Evolutionary conservation across 257 asterid species (phyloP).

Genomic region (Gentiana macrophylla): DNA sequence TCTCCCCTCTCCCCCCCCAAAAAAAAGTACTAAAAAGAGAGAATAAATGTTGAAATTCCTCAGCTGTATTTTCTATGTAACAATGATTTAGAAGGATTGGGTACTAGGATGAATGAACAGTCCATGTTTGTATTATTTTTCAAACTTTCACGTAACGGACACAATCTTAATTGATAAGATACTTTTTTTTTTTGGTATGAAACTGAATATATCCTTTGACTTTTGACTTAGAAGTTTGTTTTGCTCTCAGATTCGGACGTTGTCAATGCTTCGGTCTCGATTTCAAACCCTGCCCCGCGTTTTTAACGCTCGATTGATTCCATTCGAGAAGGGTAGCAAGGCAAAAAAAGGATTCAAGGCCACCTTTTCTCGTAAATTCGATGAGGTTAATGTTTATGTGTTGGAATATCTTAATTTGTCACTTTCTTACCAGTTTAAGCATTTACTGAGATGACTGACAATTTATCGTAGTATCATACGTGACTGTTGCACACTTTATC

Average conservation of each 20-base stretch:
- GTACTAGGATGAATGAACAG: too few species aligned
- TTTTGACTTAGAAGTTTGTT: constrained; percentile 5
- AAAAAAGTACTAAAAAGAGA: too few species aligned
- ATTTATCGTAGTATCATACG: too few species aligned
- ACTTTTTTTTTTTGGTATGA: neutral
- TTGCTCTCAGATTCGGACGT: constrained; percentile 67
- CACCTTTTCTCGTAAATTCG: constrained; percentile 60
- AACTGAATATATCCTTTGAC: neutral
- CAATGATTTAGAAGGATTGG: too few species aligned
- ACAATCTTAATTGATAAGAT: neutral
- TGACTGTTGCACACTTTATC: too few species aligned
- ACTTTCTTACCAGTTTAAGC: too few species aligned
- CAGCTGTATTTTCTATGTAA: too few species aligned
- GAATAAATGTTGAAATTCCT: too few species aligned
- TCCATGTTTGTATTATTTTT: too few species aligned
- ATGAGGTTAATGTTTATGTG: constrained; percentile 43
- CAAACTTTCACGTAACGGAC: too few species aligned
- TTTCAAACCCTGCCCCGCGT: constrained; percentile 87
- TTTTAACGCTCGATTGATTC: constrained; percentile 72
- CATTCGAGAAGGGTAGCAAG: constrained; percentile 52
- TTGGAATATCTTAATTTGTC: neutral
- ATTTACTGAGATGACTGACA: too few species aligned
- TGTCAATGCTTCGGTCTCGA: constrained; percentile 94
- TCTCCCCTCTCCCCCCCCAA: too few species aligned
- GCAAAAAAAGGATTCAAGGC: constrained; percentile 70